phyloP scores from a whole-genome alignment of 2,329 filamentous ascomycete species.

The Dissoconium aciculare region DNA sequence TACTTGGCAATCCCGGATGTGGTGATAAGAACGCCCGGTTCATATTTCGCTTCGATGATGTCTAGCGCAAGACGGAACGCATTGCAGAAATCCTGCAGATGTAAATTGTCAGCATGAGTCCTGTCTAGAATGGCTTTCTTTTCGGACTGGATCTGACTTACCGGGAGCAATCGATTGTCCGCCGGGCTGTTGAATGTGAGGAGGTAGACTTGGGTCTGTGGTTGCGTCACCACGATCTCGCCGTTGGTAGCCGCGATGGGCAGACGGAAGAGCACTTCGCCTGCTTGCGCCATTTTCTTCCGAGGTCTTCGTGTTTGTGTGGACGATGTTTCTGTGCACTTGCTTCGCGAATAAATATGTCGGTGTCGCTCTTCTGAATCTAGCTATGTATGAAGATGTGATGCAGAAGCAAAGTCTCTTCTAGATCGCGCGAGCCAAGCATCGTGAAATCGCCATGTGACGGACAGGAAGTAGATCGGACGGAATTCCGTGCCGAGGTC shows the following conservation, averaged over 20 bases:
- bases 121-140: slow-evolving; percentile 1
- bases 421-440: no score
- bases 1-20: slow-evolving; percentile 59
- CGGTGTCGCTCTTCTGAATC: no score
- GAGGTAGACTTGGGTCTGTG: slow-evolving; percentile 50
- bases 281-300: no score
- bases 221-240: slow-evolving; percentile 44
- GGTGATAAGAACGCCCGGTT: slow-evolving; percentile 61
- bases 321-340: no score
- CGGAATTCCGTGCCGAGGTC: no score
- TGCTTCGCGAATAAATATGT: no score
- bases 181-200: slow-evolving; percentile 55
- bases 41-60: slow-evolving; percentile 52
- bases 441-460: no score
- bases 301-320: no score
- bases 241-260: slow-evolving; percentile 22
- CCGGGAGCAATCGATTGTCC: slow-evolving; percentile 60
- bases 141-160: no score
- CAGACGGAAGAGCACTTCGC: slow-evolving; percentile 15
- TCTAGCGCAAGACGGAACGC: slow-evolving; percentile 58
- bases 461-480: no score
- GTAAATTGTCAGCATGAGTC: background rate
- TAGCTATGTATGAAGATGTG: no score
- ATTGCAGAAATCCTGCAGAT: slow-evolving; percentile 40
- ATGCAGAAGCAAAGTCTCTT: no score